phyloP scores from a whole-genome alignment of 768 basidiomycete genomes.

The Amanita molliuscula region DNA sequence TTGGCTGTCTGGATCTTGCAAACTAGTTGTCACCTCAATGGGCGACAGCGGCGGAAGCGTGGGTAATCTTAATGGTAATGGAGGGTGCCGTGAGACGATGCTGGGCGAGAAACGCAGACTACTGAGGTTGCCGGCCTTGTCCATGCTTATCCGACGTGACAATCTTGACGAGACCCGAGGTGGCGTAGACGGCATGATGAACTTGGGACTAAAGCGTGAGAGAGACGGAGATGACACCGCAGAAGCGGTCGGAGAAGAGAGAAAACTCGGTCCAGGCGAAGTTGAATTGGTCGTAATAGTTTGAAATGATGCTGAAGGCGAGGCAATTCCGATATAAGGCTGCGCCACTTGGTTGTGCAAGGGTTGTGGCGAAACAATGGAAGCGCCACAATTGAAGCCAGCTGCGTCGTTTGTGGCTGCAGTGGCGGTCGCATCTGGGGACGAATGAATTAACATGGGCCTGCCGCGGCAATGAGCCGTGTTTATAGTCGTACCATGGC shows the following conservation, averaged over 20 bases:
- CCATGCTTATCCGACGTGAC: neutral
- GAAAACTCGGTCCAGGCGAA: neutral
- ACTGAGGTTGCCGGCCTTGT: conserved; percentile 5
- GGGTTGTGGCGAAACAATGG: neutral
- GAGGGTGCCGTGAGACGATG: conserved; percentile 19
- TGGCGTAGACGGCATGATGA: neutral
- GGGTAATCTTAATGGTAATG: conserved; percentile 30
- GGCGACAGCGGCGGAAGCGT: conserved; percentile 11
- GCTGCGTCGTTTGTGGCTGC: neutral
- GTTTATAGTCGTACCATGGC: neutral
- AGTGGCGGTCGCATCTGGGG: neutral
- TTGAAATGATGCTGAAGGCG: neutral
- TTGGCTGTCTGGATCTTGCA: conserved; percentile 12
- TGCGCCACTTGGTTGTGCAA: neutral
- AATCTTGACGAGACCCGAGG: neutral
- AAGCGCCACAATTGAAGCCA: neutral
- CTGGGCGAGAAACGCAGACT: conserved; percentile 20
- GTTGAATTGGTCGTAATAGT: neutral
- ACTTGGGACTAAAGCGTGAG: neutral
- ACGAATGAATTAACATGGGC: neutral
- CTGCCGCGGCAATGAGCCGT: neutral
- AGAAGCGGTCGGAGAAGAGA: neutral
- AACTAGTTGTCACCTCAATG: conserved; percentile 9
- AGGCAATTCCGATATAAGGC: neutral
- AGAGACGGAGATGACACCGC: neutral